Evolutionary conservation across 495 filamentous ascomycete species (phyloP), one percentile per base, ranked within the genome.

Genomic region (Trichoderma orchidacearum): DNA sequence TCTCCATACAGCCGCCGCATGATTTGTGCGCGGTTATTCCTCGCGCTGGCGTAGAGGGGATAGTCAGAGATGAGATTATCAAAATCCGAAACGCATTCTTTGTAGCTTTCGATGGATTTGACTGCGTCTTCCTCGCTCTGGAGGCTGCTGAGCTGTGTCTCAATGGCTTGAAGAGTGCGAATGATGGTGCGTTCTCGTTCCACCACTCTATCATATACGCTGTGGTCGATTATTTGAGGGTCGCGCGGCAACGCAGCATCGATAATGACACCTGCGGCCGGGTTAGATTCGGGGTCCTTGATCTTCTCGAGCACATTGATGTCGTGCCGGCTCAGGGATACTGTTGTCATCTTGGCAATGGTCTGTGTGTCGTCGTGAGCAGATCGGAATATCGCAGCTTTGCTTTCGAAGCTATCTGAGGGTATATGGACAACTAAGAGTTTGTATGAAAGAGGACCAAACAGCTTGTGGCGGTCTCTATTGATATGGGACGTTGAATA

Each of bases 21-120:
- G 13, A 82, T 78, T 60, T 93, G 89, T 4, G 87, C 89, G 41
- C 86, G 77, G 65, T 95, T 95, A 59, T 85, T 85, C 59, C 82
- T 80, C 0, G 81, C 85, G 48, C 83, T 83, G 1, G 89, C 86
- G 62, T 93, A 94, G 6, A 68, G 69, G 1, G 85, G 87, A 52
- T 84, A 62, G 17, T 77, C 61, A 3, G 60, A 58, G 31, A 90
- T 76, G 1, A 94, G 68, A 8, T 66, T 56, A 18, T 73, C 72
- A 3, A 93, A 71, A 7, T 55, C 64, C 9, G 64, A 60, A 51
- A 78, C 62, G 48, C 70, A 70, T 31, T 64, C 53, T 11, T 65
- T 69, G 55, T 79, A 80, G 38, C 66, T 68, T 1, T 58, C 55
- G 31, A 62, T 60, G 13, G 73, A 72, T n/a, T 32, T 55, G 53